These are phyloP conservation scores for Eimeria falciformis DNA, from an alignment of 169 alveolate species.

Conservation along the genomic window DNA sequence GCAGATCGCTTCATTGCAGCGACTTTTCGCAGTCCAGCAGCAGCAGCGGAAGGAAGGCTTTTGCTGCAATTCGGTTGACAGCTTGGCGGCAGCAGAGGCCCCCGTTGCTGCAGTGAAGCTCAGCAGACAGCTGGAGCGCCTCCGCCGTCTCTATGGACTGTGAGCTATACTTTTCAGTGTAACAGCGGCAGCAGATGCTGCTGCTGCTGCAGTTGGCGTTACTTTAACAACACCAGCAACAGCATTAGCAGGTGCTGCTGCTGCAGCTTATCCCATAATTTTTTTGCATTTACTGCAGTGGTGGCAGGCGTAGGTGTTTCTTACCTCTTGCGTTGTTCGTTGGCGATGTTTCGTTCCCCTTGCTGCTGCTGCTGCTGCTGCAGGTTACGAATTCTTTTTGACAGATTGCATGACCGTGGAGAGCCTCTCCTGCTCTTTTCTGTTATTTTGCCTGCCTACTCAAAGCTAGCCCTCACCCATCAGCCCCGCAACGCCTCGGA, in stretches of 20 bases:
- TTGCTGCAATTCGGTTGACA: conserved; percentile 58
- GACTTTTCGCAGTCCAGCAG: conserved; percentile 37
- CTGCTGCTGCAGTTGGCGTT: conserved; percentile 4
- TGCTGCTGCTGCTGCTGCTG: conserved; percentile 57
- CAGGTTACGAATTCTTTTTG: conserved; percentile 52
- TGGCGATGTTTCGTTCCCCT: background rate
- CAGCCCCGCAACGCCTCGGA: conserved; percentile 56
- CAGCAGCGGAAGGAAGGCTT: conserved; percentile 39
- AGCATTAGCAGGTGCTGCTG: background rate
- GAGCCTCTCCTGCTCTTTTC: conserved; percentile 67
- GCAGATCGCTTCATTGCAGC: conserved; percentile 53
- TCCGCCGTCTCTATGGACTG: conserved; percentile 63
- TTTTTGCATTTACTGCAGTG: background rate
- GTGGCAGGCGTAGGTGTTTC: background rate
- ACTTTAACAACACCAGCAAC: too few species aligned
- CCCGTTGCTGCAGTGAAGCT: conserved; percentile 13
- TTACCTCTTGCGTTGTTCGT: background rate
- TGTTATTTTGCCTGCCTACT: conserved; percentile 43
- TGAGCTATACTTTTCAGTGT: background rate
- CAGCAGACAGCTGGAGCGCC: conserved; percentile 65
- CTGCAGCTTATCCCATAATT: background rate
- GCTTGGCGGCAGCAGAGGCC: conserved; percentile 52
- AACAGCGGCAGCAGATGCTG: conserved; percentile 44
- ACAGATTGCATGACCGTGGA: conserved; percentile 68
- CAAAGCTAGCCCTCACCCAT: conserved; percentile 52